Conservation (phyloP, 139 green algal genomes). For the Chlorella sp. region DNA sequence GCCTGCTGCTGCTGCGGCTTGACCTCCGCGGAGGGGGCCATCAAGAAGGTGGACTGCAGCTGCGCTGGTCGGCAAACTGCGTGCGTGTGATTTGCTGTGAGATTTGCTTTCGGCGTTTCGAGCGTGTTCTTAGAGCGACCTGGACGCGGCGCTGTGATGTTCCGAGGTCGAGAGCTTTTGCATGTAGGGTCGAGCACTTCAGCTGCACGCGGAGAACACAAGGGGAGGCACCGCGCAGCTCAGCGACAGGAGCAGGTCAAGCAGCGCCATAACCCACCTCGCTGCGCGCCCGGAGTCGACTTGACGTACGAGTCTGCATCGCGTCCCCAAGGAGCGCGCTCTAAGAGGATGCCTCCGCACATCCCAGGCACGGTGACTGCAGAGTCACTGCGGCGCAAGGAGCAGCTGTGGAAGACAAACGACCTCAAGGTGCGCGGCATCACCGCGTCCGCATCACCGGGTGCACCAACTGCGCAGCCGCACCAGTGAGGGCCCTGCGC, state of each 20-base stretch:
- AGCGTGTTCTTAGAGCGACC: not conserved
- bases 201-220: too few species aligned
- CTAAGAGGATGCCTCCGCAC: slow-evolving; percentile 20
- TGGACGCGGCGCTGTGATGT: too few species aligned
- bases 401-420: slow-evolving; percentile 30
- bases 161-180: not conserved
- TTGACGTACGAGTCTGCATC: not conserved
- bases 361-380: slow-evolving; percentile 35
- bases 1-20: not conserved
- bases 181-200: not conserved
- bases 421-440: slow-evolving; percentile 16
- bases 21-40: not conserved
- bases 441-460: not conserved
- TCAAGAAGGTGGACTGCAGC: too few species aligned
- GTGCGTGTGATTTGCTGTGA: not conserved
- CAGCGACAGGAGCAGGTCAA: too few species aligned
- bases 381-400: slow-evolving; percentile 15
- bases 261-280: not conserved
- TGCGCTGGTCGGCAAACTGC: too few species aligned
- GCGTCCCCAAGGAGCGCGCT: not conserved
- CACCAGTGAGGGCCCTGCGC: not conserved
- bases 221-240: too few species aligned
- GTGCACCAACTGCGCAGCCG: not conserved
- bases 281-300: not conserved
- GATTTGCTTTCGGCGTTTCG: not conserved